Evolutionary conservation across 2,329 filamentous ascomycete species (phyloP).

Genomic region (Pleurostoma richardsiae): DNA sequence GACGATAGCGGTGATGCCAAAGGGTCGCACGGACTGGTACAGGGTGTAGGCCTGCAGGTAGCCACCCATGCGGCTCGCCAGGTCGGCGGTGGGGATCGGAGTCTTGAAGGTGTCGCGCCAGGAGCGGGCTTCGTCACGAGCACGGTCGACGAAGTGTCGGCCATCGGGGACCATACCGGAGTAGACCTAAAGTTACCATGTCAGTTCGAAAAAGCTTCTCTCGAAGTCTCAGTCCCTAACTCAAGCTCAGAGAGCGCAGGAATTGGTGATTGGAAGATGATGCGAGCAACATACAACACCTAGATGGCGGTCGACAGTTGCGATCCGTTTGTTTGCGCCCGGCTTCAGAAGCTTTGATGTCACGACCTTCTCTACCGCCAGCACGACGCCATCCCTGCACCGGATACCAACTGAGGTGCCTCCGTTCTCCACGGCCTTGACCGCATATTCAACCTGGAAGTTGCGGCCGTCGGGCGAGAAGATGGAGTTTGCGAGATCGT

Average conservation of each 20-base stretch:
- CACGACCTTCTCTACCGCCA: constrained; percentile 95
- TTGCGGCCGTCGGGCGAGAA: constrained; percentile 99
- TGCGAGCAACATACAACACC: constrained; percentile 66
- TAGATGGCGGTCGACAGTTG: constrained; percentile 87
- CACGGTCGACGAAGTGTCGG: constrained; percentile 88
- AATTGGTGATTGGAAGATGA: background rate
- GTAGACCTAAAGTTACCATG: constrained; percentile 59
- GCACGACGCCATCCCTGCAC: constrained; percentile 94
- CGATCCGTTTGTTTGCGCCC: constrained; percentile 94
- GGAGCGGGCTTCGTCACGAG: constrained; percentile 84
- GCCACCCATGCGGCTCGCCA: constrained; percentile 88
- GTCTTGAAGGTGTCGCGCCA: constrained; percentile 95
- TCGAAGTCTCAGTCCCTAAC: too few species aligned
- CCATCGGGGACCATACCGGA: constrained; percentile 93
- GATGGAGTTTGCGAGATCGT: constrained; percentile 99
- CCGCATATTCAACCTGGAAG: constrained; percentile 98
- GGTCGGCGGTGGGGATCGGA: constrained; percentile 81
- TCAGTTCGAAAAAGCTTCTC: too few species aligned
- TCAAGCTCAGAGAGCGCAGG: too few species aligned
- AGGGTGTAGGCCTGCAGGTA: constrained; percentile 98
- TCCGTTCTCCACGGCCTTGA: constrained; percentile 97
- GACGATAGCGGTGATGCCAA: constrained; percentile 92
- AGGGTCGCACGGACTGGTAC: constrained; percentile 93
- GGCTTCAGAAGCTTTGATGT: constrained; percentile 93
- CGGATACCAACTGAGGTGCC: constrained; percentile 94